phyloP scores from a whole-genome alignment of 345 rosid species.

The Aquilaria malaccensis region DNA sequence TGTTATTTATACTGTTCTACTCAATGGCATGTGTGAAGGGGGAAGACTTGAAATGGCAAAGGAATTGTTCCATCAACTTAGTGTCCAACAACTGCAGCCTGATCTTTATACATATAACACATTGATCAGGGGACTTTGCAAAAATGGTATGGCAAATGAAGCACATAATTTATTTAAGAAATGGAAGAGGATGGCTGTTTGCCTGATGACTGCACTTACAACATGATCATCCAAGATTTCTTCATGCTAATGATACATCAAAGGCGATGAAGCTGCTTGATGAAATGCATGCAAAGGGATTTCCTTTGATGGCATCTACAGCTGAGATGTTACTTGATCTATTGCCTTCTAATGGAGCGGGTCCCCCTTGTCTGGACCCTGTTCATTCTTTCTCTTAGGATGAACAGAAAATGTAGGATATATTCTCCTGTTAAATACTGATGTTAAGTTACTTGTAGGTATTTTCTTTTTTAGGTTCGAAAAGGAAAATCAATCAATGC shows the following conservation, averaged over 20 bases:
- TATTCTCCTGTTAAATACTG: too few relatives aligned
- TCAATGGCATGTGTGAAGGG: constrained; percentile 30
- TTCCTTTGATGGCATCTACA: too few relatives aligned
- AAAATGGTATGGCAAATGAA: constrained; percentile 18
- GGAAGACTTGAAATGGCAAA: constrained; percentile 25
- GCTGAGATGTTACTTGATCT: too few relatives aligned
- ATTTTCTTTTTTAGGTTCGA: too few relatives aligned
- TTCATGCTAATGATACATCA: background rate
- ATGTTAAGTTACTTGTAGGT: too few relatives aligned
- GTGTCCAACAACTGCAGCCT: constrained; percentile 20
- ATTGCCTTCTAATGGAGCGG: too few relatives aligned
- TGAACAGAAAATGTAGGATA: too few relatives aligned
- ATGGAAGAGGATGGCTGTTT: constrained; percentile 24
- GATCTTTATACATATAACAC: constrained; percentile 20
- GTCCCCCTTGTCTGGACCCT: too few relatives aligned
- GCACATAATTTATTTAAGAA: constrained; percentile 22
- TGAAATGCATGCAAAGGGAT: too few relatives aligned
- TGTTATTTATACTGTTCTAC: constrained; percentile 20
- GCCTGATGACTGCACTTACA: constrained; percentile 17
- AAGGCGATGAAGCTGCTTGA: constrained; percentile 4
- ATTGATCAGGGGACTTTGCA: constrained; percentile 25
- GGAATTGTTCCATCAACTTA: constrained; percentile 20
- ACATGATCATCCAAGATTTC: constrained; percentile 14
- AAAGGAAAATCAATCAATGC: too few relatives aligned
- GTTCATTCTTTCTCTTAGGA: too few relatives aligned